Evolutionary conservation across 495 filamentous ascomycete species (phyloP).

Genomic region (Penicillium ucsense): DNA sequence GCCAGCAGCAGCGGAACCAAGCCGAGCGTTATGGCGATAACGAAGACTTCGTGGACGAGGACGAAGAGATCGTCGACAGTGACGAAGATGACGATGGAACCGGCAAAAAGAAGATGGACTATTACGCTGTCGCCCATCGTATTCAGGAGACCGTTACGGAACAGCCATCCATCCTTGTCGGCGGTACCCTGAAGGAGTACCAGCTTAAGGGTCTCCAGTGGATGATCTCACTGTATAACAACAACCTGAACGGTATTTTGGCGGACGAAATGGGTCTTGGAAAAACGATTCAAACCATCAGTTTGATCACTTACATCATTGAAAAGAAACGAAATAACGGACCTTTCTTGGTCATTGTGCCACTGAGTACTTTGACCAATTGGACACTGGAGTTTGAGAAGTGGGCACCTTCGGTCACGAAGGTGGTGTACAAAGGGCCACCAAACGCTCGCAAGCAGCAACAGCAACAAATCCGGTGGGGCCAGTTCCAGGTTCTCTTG

Average conservation of each 20-base stretch:
- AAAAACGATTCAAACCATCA: conserved; percentile 99
- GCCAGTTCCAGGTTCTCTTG: conserved; percentile 88
- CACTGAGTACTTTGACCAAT: conserved; percentile 91
- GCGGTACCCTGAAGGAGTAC: conserved; percentile 91
- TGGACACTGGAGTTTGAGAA: conserved; percentile 99
- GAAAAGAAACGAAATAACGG: conserved; percentile 90
- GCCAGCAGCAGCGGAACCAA: conserved; percentile 77
- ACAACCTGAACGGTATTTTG: conserved; percentile 96
- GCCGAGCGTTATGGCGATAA: conserved; percentile 68
- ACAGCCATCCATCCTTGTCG: conserved; percentile 79
- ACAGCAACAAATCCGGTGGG: conserved; percentile 87
- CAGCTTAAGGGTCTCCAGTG: conserved; percentile 96
- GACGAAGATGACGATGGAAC: conserved; percentile 64
- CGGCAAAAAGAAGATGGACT: conserved; percentile 73
- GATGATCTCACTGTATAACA: conserved; percentile 99
- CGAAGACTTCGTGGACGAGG: conserved; percentile 48
- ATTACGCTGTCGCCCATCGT: conserved; percentile 95
- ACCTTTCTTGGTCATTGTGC: conserved; percentile 93
- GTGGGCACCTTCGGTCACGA: conserved; percentile 81
- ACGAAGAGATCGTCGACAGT: conserved; percentile 55
- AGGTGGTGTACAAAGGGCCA: conserved; percentile 94
- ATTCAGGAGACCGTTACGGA: conserved; percentile 80
- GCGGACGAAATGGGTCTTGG: conserved; percentile 99
- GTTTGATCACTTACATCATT: conserved; percentile 91
- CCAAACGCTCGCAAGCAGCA: conserved; percentile 82